Base-by-base conservation (phyloP, 176 grass and related monocot genomes). In the Triticum urartu region DNA sequence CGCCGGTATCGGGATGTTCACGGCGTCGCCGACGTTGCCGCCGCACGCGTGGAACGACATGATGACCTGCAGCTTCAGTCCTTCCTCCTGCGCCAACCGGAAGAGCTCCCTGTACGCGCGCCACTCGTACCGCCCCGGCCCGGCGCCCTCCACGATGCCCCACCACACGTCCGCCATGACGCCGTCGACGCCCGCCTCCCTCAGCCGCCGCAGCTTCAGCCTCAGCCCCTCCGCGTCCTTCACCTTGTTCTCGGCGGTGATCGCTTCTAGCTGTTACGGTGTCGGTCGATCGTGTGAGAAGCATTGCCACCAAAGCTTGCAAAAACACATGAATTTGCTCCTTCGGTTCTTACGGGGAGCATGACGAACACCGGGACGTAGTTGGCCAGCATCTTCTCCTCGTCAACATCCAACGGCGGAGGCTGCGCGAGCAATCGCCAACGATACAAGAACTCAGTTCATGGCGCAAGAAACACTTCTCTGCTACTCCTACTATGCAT, bases 21-120 rank as follows among this genome's bases (percentile, higher is more conserved):
- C 80, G 67, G 28, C 77, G 81, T 93, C 91, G 77, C 95, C 95
- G 75, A 98, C n/a, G 65, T 98, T 98, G 48, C 95, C 95, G 36
- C 91, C 93, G 77, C 93, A 98, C 25, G 83, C 87, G 83, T 98
- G 95, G 88, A 95, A 98, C 1, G 93, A 98, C 95, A 98, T 93
- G 82, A 95, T 93, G 70, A 83, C 87, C 81, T 95, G 91, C 87
- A 98, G 26, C 79, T 92, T 98, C 0, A 95, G 82, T 7, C 85
- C 89, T 81, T 95, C 80, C 33, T 67, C 91, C 66, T 80, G 73
- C 13, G 86, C 86, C 87, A 90, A 11, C 18, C 32, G 1, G 74
- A 95, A 91, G 58, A 93, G 56, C 79, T 98, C 75, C 86, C 83
- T 72, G 86, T 98, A 98, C 35, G 89, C 91, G 30, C 79, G 74